Base-by-base conservation (phyloP, 495 filamentous ascomycete genomes). In the Lepraria neglecta region DNA sequence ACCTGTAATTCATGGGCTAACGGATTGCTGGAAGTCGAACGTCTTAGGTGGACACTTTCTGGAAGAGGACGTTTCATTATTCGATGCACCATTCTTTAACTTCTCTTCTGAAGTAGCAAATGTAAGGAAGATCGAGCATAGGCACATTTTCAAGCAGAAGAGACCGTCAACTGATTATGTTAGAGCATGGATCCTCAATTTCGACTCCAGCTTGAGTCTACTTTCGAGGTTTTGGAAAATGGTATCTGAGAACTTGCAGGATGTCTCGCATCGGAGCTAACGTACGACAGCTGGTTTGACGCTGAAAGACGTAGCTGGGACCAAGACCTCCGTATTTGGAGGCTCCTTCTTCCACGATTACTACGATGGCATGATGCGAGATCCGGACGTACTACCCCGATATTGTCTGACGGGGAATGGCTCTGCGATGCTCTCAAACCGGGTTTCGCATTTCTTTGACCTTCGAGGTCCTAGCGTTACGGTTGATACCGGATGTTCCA, bases 141-240 rank as follows among this genome's bases (percentile, higher is more conserved):
- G 58, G 45, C 58, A 60, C 30, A 48, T 46, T 46, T 50, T 40
- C 53, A 21, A 45, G n/a, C n/a, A n/a, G n/a, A n/a, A n/a, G n/a
- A n/a, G n/a, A n/a, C n/a, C n/a, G n/a, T n/a, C n/a, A n/a, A n/a
- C n/a, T n/a, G n/a, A n/a, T n/a, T 6, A 7, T 40, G 6, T 15
- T 10, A 60, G 58, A 44, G 31, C 21, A 58, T 58, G 21, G 82
- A 86, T 65, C 83, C 83, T 1, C 78, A 80, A 68, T 80, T 83
- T 54, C 72, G 82, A n/a, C 60, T 81, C 42, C 58, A 77, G 17
- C 73, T 86, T 30, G 82, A 85, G 65, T 75, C 76, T 10, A 74
- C 80, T 6, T 85, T 82, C 64, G 78, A 79, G 61, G 82, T 81
- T 1, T 67, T 85, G 27, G 82, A 85, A 61, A 78, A 77, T 28